Percentiles rank a stretch among this genome's conserved stretches.
phyloP scores from a whole-genome alignment of 805 yeast genomes.

The Maudiozyma serrabonitensis region DNA sequence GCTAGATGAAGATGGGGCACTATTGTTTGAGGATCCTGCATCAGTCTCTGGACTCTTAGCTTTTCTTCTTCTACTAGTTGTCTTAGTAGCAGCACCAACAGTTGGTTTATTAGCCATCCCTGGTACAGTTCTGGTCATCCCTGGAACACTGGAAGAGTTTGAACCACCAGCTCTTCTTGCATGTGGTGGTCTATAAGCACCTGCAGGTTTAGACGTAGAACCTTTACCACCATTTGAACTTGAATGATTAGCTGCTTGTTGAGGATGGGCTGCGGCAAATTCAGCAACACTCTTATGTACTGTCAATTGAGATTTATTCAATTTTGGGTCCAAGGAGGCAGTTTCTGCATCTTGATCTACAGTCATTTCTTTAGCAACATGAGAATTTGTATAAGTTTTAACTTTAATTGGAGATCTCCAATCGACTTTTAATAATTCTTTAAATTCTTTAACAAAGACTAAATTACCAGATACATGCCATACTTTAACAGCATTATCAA shows the following conservation, averaged over 20 bases:
- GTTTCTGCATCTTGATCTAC: slow-evolving; percentile 3
- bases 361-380: slow-evolving; percentile 25
- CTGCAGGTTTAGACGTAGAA: slow-evolving; percentile 47
- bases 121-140: slow-evolving; percentile 43
- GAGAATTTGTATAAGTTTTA: slow-evolving; percentile 20
- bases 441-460: slow-evolving; percentile 66
- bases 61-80: slow-evolving; percentile 61
- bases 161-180: slow-evolving; percentile 49
- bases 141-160: slow-evolving; percentile 32
- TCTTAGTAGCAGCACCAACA: slow-evolving; percentile 51
- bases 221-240: slow-evolving; percentile 11
- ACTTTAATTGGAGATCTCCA: slow-evolving; percentile 57
- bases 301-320: slow-evolving; percentile 40
- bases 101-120: slow-evolving; percentile 31
- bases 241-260: slow-evolving; percentile 14
- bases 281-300: slow-evolving; percentile 67
- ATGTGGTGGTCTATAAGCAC: slow-evolving; percentile 97
- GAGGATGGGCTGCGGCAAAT: slow-evolving; percentile 34
- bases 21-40: not conserved
- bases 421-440: slow-evolving; percentile 67
- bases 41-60: slow-evolving; percentile 10
- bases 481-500: slow-evolving; percentile 86
- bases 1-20: slow-evolving; percentile 3
- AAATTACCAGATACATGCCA: slow-evolving; percentile 89
- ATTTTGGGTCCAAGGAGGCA: slow-evolving; percentile 38